Percentiles rank a stretch among this genome's conserved stretches.
Evolutionary conservation across 2,329 filamentous ascomycete species (phyloP).

Genomic region (Ophiostoma montium): DNA sequence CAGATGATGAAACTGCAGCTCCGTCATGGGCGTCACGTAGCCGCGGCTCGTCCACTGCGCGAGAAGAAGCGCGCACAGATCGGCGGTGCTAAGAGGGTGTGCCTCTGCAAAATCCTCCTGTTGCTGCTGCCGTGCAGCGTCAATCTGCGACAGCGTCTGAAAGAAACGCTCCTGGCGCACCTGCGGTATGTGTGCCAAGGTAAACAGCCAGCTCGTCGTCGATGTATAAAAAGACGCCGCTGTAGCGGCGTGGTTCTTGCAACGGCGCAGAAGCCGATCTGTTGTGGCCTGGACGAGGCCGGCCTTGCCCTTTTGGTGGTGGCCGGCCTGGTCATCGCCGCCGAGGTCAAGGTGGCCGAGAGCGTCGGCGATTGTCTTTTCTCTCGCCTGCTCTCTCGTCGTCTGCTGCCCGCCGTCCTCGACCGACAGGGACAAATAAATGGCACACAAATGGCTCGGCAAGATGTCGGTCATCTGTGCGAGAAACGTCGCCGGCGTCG

Average conservation of each 20-base stretch:
- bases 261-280: not conserved
- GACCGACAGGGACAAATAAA: not conserved
- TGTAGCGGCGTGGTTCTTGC: not conserved
- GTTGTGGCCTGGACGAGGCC: not conserved
- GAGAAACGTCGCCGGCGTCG: constrained; percentile 6
- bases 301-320: not conserved
- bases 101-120: too few species aligned
- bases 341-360: constrained; percentile 2
- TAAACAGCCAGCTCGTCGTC: constrained; percentile 9
- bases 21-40: constrained; percentile 10
- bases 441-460: constrained; percentile 3
- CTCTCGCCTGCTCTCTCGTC: not conserved
- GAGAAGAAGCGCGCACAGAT: constrained; percentile 18
- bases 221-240: not conserved
- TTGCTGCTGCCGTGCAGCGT: not conserved
- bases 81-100: not conserved
- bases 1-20: not conserved
- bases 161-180: constrained; percentile 12
- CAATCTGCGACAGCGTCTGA: constrained; percentile 8
- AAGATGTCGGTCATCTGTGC: constrained; percentile 1
- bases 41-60: constrained; percentile 20
- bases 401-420: not conserved
- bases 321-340: not conserved
- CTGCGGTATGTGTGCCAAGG: constrained; percentile 12
- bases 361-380: constrained; percentile 3